These are phyloP conservation scores for Salix arbutifolia DNA, from an alignment of 345 rosid genomes.

Conservation along the genomic window DNA sequence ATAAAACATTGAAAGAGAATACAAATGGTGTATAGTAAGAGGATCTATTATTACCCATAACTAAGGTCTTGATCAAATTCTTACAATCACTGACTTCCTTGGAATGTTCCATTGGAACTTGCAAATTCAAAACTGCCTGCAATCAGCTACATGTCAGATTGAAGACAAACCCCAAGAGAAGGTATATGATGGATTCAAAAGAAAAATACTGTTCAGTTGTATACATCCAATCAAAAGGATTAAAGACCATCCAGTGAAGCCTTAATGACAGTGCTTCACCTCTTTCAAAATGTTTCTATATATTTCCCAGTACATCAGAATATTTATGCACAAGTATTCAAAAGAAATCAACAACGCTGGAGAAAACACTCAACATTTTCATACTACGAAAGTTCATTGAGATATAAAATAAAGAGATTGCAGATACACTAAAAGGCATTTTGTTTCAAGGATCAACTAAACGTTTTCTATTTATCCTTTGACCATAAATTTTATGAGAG, in stretches of 20 bases:
- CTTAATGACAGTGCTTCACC: not conserved
- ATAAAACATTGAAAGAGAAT: not conserved
- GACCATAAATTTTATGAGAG: not conserved
- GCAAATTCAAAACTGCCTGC: slow-evolving; percentile 98
- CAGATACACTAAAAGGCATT: too few species aligned
- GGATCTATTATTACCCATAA: slow-evolving; percentile 82
- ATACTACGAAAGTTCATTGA: not conserved
- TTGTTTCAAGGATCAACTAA: not conserved
- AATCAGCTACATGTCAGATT: slow-evolving; percentile 21
- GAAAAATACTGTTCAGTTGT: not conserved
- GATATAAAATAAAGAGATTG: not conserved
- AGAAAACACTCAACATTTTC: not conserved
- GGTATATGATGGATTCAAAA: not conserved
- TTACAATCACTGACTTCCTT: slow-evolving; percentile 98
- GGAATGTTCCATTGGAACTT: slow-evolving; percentile 93
- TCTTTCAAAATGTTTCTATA: not conserved
- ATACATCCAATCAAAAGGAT: not conserved
- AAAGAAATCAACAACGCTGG: not conserved
- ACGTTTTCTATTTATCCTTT: not conserved
- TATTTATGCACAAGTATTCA: not conserved
- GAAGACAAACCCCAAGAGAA: not conserved
- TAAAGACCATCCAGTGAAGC: not conserved
- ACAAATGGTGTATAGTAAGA: slow-evolving; percentile 5
- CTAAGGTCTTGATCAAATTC: slow-evolving; percentile 92
- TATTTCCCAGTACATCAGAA: not conserved